Evolutionary conservation across 768 basidiomycete genomes (phyloP).

Genomic region (Amanita muscaria): DNA sequence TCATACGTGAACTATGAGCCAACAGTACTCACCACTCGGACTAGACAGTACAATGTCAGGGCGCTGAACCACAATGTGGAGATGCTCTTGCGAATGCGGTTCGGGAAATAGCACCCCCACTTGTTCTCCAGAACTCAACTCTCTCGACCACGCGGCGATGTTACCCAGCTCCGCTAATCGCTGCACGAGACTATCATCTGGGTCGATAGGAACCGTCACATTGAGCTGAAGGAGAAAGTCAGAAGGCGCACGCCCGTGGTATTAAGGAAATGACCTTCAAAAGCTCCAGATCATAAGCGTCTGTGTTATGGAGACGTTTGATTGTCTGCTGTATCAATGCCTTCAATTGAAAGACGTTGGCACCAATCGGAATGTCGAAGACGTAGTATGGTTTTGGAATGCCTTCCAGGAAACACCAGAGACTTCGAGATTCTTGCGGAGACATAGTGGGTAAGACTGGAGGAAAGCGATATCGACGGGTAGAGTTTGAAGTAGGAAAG

Average conservation of each 20-base stretch:
- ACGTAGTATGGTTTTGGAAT: not conserved
- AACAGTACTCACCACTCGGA: constrained; percentile 1
- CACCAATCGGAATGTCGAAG: constrained; percentile 3
- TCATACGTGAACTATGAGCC: not conserved
- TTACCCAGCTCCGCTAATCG: not conserved
- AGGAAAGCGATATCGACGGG: not conserved
- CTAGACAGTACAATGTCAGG: not conserved
- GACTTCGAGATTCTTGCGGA: constrained; percentile 1
- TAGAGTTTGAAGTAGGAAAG: constrained; percentile 3
- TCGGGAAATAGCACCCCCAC: constrained; percentile 1
- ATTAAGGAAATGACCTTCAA: not conserved
- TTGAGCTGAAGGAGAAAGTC: constrained; percentile 3
- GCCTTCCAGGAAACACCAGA: constrained; percentile 1
- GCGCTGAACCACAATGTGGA: constrained; percentile 4
- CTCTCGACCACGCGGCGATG: not conserved
- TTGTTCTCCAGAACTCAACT: constrained; percentile 1
- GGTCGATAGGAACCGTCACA: not conserved
- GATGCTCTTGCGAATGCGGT: not conserved
- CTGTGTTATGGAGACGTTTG: not conserved
- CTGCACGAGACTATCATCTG: not conserved
- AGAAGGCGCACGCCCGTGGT: not conserved
- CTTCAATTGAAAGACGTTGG: not conserved
- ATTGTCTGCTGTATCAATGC: constrained; percentile 2
- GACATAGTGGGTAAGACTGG: constrained; percentile 1
- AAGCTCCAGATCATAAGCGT: not conserved